phyloP scores from a whole-genome alignment of 331 rosid genomes.

The Malus hybrid region DNA sequence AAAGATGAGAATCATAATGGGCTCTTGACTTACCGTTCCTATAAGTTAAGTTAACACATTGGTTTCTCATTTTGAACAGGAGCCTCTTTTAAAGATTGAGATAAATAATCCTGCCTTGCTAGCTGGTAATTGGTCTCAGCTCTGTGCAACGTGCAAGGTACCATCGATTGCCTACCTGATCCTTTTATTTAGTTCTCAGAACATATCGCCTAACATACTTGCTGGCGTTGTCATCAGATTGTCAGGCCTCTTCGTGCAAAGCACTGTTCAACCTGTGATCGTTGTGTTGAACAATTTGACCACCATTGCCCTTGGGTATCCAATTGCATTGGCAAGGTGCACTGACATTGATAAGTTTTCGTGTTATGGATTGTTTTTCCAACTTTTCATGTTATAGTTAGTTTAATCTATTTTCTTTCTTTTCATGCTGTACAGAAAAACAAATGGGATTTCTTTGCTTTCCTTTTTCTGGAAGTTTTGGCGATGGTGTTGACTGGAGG shows the following conservation, averaged over 20 bases:
- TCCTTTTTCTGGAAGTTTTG: conserved; percentile 77
- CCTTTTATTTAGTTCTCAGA: neutral
- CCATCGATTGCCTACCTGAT: conserved; percentile 10
- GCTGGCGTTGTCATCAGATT: conserved; percentile 46
- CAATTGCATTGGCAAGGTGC: conserved; percentile 98
- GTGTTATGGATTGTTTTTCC: neutral
- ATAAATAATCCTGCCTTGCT: conserved; percentile 80
- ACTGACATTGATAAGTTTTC: conserved; percentile 2
- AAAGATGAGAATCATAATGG: neutral
- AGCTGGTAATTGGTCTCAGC: conserved; percentile 98
- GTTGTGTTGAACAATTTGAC: conserved; percentile 97
- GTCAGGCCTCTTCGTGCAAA: conserved; percentile 99
- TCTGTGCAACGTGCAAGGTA: conserved; percentile 99
- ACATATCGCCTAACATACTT: neutral
- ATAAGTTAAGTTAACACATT: neutral
- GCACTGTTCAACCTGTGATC: conserved; percentile 91
- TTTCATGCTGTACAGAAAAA: conserved; percentile 54
- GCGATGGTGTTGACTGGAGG: conserved; percentile 94
- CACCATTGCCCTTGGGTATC: conserved; percentile 99
- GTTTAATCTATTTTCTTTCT: neutral
- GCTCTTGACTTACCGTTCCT: neutral
- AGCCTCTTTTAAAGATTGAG: conserved; percentile 88
- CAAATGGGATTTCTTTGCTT: conserved; percentile 89
- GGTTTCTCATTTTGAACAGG: conserved; percentile 43
- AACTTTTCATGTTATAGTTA: neutral